These are phyloP conservation scores for Handroanthus guayacan DNA, from an alignment of 257 asterid genomes.

Conservation along the genomic window DNA sequence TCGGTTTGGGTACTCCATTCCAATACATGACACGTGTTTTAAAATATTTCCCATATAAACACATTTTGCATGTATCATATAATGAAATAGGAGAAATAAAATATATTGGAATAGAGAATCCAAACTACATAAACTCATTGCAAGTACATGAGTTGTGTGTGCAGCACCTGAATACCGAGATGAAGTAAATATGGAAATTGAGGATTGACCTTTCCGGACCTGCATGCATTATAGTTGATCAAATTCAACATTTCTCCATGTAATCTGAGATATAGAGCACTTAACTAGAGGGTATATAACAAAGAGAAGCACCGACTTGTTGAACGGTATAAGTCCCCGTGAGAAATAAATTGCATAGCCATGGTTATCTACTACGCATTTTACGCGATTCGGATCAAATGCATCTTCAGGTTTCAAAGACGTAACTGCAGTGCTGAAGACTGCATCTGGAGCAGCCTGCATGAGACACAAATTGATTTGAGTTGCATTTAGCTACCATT, in stretches of 20 bases:
- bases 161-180: slow-evolving; percentile 84
- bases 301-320: slow-evolving; percentile 62
- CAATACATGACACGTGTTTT: too few species aligned
- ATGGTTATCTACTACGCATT: slow-evolving; percentile 76
- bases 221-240: slow-evolving; percentile 37
- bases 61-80: too few species aligned
- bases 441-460: slow-evolving; percentile 91
- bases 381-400: slow-evolving; percentile 83
- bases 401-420: slow-evolving; percentile 85
- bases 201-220: slow-evolving; percentile 74
- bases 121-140: too few species aligned
- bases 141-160: neutral
- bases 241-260: slow-evolving; percentile 7
- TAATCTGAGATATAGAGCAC: neutral
- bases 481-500: neutral
- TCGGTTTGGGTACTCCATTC: too few species aligned
- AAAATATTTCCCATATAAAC: too few species aligned
- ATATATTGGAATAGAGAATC: too few species aligned
- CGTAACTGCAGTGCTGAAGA: slow-evolving; percentile 87
- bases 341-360: slow-evolving; percentile 91
- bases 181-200: slow-evolving; percentile 85
- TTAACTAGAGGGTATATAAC: neutral
- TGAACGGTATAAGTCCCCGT: slow-evolving; percentile 80
- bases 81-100: too few species aligned
- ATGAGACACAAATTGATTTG: slow-evolving; percentile 22